Evolutionary conservation across 768 basidiomycete species (phyloP), one percentile per base, ranked within the genome.

Genomic region (Rhizopogon vulgaris): DNA sequence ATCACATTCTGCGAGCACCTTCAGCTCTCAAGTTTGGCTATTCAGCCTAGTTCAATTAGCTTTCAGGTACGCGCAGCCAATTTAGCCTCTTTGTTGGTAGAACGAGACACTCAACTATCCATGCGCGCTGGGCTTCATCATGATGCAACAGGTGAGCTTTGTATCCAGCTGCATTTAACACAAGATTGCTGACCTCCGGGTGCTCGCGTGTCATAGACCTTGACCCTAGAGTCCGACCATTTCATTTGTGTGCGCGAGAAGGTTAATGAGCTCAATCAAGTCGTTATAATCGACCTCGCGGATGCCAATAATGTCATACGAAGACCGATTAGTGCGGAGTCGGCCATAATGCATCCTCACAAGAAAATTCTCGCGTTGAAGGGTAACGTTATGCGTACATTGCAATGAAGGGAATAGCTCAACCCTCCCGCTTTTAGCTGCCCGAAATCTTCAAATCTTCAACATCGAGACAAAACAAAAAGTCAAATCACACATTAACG

Each of bases 201-300:
- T 45, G 24, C 49, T 51, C 28, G 24, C 28, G n/a, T 51, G 25
- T 47, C 56, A 24, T 57, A 93, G 91, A 92, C 88, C 24, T 74
- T 98, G 59, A 97, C 96, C 5, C 78, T 99, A 58, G 94, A 98
- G 73, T 95, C 92, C 58, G 96, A 99, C 77, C 90, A 91, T 69
- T 99, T 90, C 72, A 96, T 99, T 62, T 98, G 96, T 69, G 84
- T 98, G 55, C 89, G 95, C 52, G 95, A 98, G 76, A 94, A 93
- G 70, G 81, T 92, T 64, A 85, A 88, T 63, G 94, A 94, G 58
- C 86, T 91, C 65, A 93, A 95, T 72, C 94, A 97, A 72, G 96
- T 99, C 57, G 95, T 97, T 67, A 98, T 99, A 66, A 89, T 99
- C 66, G 95, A 98, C 84, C 85, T 99, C 57, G 77, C 87, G 55